Percentiles rank a stretch among this genome's conserved stretches.
These are phyloP conservation scores for Psilocybe sp. DNA, from an alignment of 768 basidiomycete genomes.

Conservation along the genomic window DNA sequence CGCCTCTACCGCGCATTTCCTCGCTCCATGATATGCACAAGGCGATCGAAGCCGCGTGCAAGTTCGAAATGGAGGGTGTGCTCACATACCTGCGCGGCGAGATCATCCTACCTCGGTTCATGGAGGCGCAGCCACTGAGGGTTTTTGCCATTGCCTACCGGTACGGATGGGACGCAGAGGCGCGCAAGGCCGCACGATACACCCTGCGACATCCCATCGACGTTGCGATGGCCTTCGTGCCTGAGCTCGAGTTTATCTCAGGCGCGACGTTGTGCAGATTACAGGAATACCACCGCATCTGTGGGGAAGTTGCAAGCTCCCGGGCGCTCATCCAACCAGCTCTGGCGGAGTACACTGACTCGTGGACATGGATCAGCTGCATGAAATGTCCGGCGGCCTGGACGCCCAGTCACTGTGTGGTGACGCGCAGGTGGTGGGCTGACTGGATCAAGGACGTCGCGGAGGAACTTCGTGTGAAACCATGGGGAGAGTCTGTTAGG, in stretches of 20 bases:
- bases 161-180: constrained; percentile 33
- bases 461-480: constrained; percentile 24
- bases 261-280: constrained; percentile 38
- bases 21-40: constrained; percentile 38
- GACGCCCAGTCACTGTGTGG: constrained; percentile 14
- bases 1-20: constrained; percentile 25
- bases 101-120: constrained; percentile 30
- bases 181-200: constrained; percentile 29
- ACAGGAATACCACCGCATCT: constrained; percentile 37
- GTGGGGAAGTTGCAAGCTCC: constrained; percentile 32
- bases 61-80: constrained; percentile 49
- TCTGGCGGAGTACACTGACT: constrained; percentile 23
- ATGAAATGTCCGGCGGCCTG: constrained; percentile 21
- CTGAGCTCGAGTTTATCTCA: constrained; percentile 39
- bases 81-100: constrained; percentile 27
- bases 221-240: constrained; percentile 14
- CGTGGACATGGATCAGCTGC: constrained; percentile 32
- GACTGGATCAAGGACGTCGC: constrained; percentile 29
- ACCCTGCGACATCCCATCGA: constrained; percentile 30
- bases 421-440: constrained; percentile 29
- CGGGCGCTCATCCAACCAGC: constrained; percentile 24
- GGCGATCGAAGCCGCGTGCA: constrained; percentile 43
- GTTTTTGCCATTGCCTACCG: constrained; percentile 42
- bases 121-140: constrained; percentile 35
- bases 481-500: constrained; percentile 31